Conservation (phyloP, 306 rosid species). For the Cicer yamashitae region DNA sequence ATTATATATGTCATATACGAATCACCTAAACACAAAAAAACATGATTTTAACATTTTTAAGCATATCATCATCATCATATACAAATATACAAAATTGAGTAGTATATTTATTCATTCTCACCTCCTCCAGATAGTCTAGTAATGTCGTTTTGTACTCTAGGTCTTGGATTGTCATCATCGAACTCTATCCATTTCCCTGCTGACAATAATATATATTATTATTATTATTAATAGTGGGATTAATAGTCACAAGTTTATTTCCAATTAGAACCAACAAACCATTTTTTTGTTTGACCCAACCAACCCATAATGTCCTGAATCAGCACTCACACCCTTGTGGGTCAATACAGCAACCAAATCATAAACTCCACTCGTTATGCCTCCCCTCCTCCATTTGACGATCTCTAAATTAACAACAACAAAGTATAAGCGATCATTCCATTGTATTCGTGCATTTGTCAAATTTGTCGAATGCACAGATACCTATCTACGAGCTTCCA, state of each 20-base stretch:
- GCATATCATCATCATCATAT: not conserved
- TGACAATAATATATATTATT: constrained; percentile 31
- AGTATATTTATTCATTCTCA: constrained; percentile 43
- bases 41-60: not conserved
- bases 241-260: constrained; percentile 16
- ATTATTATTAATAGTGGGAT: not conserved
- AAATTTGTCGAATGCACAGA: constrained; percentile 15
- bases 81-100: constrained; percentile 17
- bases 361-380: constrained; percentile 87
- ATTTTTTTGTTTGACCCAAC: constrained; percentile 98
- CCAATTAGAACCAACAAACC: constrained; percentile 61
- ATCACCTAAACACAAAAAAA: constrained; percentile 64
- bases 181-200: constrained; percentile 94
- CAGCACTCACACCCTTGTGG: too few species aligned
- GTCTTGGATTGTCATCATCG: constrained; percentile 86
- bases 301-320: constrained; percentile 38
- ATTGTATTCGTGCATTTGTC: constrained; percentile 2
- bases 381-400: constrained; percentile 70
- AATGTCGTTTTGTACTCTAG: constrained; percentile 78
- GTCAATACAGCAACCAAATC: constrained; percentile 72
- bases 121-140: constrained; percentile 98
- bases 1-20: constrained; percentile 99
- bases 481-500: constrained; percentile 91
- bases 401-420: constrained; percentile 62
- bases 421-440: constrained; percentile 2